Conservation (phyloP, 2,329 filamentous ascomycete genomes). For the Dactylonectria estremocensis region DNA sequence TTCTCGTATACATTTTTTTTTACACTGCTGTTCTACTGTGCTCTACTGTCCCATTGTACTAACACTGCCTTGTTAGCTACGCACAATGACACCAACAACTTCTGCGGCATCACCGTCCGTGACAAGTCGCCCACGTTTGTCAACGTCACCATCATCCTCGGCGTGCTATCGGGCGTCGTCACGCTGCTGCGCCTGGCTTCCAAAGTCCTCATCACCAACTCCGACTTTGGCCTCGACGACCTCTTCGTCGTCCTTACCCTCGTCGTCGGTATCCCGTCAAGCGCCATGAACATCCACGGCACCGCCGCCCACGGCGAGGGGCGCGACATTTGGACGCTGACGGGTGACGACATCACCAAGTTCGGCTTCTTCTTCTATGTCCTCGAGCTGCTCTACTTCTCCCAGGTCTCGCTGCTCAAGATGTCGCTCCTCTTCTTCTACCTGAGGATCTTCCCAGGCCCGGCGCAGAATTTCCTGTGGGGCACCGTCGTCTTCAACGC, state of each 20-base stretch:
- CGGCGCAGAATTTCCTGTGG: slow-evolving; percentile 34
- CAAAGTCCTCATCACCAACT: slow-evolving; percentile 33
- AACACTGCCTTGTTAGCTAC: slow-evolving; percentile 18
- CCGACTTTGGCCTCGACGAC: slow-evolving; percentile 40
- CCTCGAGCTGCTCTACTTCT: slow-evolving; percentile 35
- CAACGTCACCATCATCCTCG: slow-evolving; percentile 37
- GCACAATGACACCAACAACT: slow-evolving; percentile 34
- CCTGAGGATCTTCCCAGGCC: slow-evolving; percentile 36
- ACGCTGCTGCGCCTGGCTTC: slow-evolving; percentile 38
- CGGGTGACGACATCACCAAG: slow-evolving; percentile 30
- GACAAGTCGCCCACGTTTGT: slow-evolving; percentile 33
- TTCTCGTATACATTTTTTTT: no score
- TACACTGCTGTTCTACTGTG: no score
- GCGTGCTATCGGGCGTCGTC: slow-evolving; percentile 34
- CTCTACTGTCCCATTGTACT: no score
- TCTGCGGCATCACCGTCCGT: slow-evolving; percentile 32
- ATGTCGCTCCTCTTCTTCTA: slow-evolving; percentile 41
- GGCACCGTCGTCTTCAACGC: slow-evolving; percentile 36
- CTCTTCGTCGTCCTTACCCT: slow-evolving; percentile 35
- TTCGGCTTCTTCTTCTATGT: slow-evolving; percentile 38
- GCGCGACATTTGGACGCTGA: slow-evolving; percentile 37
- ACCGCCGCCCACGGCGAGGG: slow-evolving; percentile 36
- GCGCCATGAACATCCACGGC: slow-evolving; percentile 36
- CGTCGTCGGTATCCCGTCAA: slow-evolving; percentile 31
- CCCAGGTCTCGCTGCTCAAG: slow-evolving; percentile 36